A percentile compares a stretch with the other conserved stretches of the same genome.
phyloP scores from a whole-genome alignment of 768 basidiomycete species.

The Mycena latifolia region DNA sequence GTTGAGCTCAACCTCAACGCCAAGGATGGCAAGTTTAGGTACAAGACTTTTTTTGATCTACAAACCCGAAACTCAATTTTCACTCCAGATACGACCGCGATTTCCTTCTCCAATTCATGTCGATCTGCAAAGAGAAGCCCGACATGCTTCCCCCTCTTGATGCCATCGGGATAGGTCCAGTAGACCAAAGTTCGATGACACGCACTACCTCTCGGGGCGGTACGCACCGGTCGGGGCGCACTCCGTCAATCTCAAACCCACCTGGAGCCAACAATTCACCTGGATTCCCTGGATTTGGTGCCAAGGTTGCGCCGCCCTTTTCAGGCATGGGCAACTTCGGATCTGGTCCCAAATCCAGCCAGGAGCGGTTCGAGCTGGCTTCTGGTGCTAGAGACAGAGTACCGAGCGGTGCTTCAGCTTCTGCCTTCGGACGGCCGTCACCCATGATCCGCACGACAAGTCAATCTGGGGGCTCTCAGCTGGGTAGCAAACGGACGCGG shows the following conservation, averaged over 20 bases:
- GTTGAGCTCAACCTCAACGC: conserved; percentile 88
- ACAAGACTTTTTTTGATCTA: conserved; percentile 25
- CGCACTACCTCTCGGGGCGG: conserved; percentile 77
- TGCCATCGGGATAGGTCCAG: conserved; percentile 90
- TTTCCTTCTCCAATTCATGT: conserved; percentile 98
- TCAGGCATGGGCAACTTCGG: conserved; percentile 76
- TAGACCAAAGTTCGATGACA: conserved; percentile 62
- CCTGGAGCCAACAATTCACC: conserved; percentile 23
- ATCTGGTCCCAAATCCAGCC: conserved; percentile 71
- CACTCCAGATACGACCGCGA: conserved; percentile 90
- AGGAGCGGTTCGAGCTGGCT: conserved; percentile 72
- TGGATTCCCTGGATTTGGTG: conserved; percentile 63
- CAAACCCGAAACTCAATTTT: background rate
- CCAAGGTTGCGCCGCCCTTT: conserved; percentile 57
- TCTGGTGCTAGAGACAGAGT: conserved; percentile 56
- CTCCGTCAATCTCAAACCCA: conserved; percentile 51
- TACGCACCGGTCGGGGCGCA: conserved; percentile 63
- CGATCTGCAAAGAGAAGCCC: conserved; percentile 94
- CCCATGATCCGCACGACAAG: conserved; percentile 79
- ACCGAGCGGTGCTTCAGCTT: conserved; percentile 61
- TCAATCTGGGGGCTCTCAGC: conserved; percentile 65
- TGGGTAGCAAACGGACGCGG: conserved; percentile 71
- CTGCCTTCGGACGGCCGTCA: conserved; percentile 67
- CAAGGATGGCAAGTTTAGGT: conserved; percentile 93
- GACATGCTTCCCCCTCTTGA: conserved; percentile 90